Conservation (phyloP, 2,329 filamentous ascomycete species). For the Blumeriella jaapii region DNA sequence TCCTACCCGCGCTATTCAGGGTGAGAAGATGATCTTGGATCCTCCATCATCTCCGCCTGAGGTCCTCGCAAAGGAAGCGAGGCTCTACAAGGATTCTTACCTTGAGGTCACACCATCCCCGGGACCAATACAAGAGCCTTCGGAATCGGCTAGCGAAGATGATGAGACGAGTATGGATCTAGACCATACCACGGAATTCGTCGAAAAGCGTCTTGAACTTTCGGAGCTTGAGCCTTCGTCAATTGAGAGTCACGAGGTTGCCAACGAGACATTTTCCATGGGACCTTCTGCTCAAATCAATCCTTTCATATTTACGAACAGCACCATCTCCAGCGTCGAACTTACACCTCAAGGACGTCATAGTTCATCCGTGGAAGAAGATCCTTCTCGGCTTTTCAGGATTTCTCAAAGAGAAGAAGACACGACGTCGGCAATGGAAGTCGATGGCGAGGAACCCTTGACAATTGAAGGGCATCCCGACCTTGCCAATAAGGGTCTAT, state of each 20-base stretch:
- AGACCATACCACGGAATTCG: not conserved
- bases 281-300: constrained; percentile 18
- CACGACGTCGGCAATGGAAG: not conserved
- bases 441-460: not conserved
- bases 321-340: constrained; percentile 14
- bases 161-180: constrained; percentile 1
- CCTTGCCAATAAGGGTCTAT: not conserved
- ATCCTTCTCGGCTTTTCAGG: constrained; percentile 8
- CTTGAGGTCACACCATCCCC: too few relatives aligned
- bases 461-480: not conserved
- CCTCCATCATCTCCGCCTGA: constrained; percentile 48
- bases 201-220: not conserved
- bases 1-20: constrained; percentile 36
- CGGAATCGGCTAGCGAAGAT: too few relatives aligned
- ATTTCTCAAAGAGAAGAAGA: constrained; percentile 3
- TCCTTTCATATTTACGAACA: constrained; percentile 10
- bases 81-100: not conserved
- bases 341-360: constrained; percentile 5
- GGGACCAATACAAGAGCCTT: constrained; percentile 5
- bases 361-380: constrained; percentile 5
- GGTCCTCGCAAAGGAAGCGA: constrained; percentile 35
- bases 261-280: constrained; percentile 3
- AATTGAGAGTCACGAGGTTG: not conserved
- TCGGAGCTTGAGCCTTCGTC: not conserved
- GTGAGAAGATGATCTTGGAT: constrained; percentile 38